Base-by-base conservation (phyloP, 2,329 filamentous ascomycete genomes). In the Falciphora oryzae region DNA sequence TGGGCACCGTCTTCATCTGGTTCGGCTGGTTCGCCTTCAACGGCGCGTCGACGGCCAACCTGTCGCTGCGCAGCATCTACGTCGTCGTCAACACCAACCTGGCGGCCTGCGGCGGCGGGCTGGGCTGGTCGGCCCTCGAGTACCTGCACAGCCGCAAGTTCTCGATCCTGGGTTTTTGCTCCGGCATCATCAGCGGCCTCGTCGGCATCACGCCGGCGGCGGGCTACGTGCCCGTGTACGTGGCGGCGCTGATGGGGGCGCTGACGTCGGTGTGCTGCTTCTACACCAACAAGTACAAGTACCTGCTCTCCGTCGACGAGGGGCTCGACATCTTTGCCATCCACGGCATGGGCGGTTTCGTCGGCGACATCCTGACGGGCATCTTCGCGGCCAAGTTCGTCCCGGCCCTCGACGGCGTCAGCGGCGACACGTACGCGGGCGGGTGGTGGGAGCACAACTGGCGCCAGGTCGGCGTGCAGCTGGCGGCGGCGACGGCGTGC, bases 1-100 rank as follows among this genome's bases (percentile, higher is more conserved):
- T 89, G 2, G 86, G 86, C 2, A 89, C 86, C 0, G 77, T 87
- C 1, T 76, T 89, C 57, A 88, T 89, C 66, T 89, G 86, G 85
- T 87, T 88, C 66, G 85, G 83, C 1, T 84, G 82, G 81, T 81
- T 83, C 63, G 81, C 79, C 0, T 84, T 84, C 71, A 84, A 84
- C 66, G 81, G 83, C 66, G 79, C 74, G 25, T 79, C 74, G 59
- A 81, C 83, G 1, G 77, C 81, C 32, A 85, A 85, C 68, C 73
- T 83, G 1, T 80, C 78, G 6, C 70, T 86, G 11, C 78, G 83
- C 58, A 78, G 81, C 53, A 79, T 86, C 71, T 81, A 84, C 59
- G 83, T 82, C 11, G 82, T 82, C 2, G 81, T 85, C 70, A 86
- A 86, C 70, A 86, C 84, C 65, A 86, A 87, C 67, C 78, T 83